Evolutionary conservation across 2,329 filamentous ascomycete species (phyloP).

Genomic region (Cladosporium sp.): DNA sequence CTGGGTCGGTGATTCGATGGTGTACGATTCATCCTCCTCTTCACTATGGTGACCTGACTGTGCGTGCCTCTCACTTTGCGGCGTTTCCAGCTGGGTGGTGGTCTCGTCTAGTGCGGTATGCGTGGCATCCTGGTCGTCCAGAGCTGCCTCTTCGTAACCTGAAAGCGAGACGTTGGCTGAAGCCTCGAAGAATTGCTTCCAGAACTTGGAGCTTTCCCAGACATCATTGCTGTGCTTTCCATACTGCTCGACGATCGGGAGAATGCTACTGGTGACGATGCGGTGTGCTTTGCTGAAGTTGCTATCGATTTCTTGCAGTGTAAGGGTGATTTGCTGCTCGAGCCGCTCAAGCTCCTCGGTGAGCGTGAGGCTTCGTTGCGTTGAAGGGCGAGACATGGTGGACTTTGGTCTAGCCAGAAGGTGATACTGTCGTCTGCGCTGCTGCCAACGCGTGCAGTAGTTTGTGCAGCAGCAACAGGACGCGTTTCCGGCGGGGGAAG

Average conservation of each 20-base stretch:
- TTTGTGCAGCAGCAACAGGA: background rate
- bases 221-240: slow-evolving; percentile 88
- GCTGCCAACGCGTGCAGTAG: background rate
- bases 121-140: slow-evolving; percentile 52
- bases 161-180: slow-evolving; percentile 96
- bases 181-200: slow-evolving; percentile 99
- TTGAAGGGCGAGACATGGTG: slow-evolving; percentile 49
- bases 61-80: slow-evolving; percentile 25
- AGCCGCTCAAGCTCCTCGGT: slow-evolving; percentile 94
- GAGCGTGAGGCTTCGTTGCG: slow-evolving; percentile 63
- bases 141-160: slow-evolving; percentile 78
- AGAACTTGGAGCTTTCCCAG: slow-evolving; percentile 98
- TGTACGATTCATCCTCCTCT: slow-evolving; percentile 50
- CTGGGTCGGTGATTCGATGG: slow-evolving; percentile 58
- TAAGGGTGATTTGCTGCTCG: slow-evolving; percentile 94
- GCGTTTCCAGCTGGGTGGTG: slow-evolving; percentile 25
- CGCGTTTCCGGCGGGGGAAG: too few species aligned
- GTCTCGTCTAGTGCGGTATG: slow-evolving; percentile 33
- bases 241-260: slow-evolving; percentile 93
- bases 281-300: slow-evolving; percentile 97
- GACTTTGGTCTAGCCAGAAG: background rate
- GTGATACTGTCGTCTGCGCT: background rate
- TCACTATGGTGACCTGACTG: slow-evolving; percentile 28
- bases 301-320: slow-evolving; percentile 96
- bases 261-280: slow-evolving; percentile 88